Evolutionary conservation across 371 early-diverging fungal species (phyloP).

Genomic region (Mucor racemosus): DNA sequence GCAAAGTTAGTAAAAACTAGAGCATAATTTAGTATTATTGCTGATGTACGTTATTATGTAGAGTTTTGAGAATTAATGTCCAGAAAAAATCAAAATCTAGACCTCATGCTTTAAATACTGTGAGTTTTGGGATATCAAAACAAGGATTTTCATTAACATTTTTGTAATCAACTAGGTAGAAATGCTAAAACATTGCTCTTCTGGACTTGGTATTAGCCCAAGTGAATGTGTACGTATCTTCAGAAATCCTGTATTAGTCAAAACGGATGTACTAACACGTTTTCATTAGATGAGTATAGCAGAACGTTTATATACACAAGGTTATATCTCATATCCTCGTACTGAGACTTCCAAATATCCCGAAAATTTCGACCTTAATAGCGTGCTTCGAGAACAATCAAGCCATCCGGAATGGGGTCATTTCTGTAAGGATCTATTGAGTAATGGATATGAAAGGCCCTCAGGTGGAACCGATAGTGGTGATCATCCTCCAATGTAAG

Average conservation of each 20-base stretch:
- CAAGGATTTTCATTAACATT: background rate
- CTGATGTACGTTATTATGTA: constrained; percentile 2
- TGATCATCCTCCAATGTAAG: constrained; percentile 56
- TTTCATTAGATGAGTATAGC: constrained; percentile 53
- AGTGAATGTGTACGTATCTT: constrained; percentile 44
- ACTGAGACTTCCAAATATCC: constrained; percentile 77
- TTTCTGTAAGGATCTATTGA: constrained; percentile 36
- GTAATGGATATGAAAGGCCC: constrained; percentile 44
- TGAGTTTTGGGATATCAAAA: constrained; percentile 7
- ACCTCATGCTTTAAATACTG: constrained; percentile 60
- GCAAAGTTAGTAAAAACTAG: constrained; percentile 35
- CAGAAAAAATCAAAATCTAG: constrained; percentile 46
- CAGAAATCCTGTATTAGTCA: too few species aligned
- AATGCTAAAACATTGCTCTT: constrained; percentile 52
- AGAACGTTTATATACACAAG: constrained; percentile 59
- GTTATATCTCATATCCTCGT: constrained; percentile 77
- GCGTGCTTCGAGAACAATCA: constrained; percentile 46
- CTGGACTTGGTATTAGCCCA: constrained; percentile 53
- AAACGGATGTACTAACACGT: background rate
- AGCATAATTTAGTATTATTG: background rate
- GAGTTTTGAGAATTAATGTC: constrained; percentile 37
- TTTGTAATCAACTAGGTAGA: constrained; percentile 37
- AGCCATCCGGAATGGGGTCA: constrained; percentile 48
- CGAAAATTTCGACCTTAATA: constrained; percentile 58
- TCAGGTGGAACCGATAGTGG: constrained; percentile 56